Conservation (phyloP, 352 stramenopile species). For the Pythium oligandrum region DNA sequence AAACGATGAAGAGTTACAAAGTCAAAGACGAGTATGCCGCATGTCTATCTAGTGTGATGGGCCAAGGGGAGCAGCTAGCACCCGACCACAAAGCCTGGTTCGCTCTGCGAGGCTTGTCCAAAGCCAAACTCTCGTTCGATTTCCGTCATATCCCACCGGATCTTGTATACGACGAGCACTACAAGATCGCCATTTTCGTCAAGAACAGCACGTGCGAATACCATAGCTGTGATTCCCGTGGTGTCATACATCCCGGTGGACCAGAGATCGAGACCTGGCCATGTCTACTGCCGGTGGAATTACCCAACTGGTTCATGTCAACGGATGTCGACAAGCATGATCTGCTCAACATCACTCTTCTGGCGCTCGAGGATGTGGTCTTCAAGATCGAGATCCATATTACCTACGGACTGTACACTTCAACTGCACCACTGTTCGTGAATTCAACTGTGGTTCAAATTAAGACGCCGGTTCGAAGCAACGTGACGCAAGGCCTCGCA, state of each 20-base stretch:
- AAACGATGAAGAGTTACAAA: slow-evolving; percentile 29
- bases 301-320: slow-evolving; percentile 91
- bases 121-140: slow-evolving; percentile 92
- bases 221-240: slow-evolving; percentile 68
- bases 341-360: slow-evolving; percentile 91
- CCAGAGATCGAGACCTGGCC: slow-evolving; percentile 85
- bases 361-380: slow-evolving; percentile 93
- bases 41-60: slow-evolving; percentile 2
- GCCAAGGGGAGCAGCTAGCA: no score
- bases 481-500: slow-evolving; percentile 61
- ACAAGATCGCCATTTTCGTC: slow-evolving; percentile 93
- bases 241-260: slow-evolving; percentile 45
- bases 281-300: slow-evolving; percentile 85
- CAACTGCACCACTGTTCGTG: slow-evolving; percentile 86
- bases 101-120: slow-evolving; percentile 85
- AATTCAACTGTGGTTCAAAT: slow-evolving; percentile 89
- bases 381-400: slow-evolving; percentile 96
- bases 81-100: slow-evolving; percentile 91
- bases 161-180: slow-evolving; percentile 95
- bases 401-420: slow-evolving; percentile 89
- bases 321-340: slow-evolving; percentile 90
- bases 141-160: slow-evolving; percentile 89
- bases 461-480: slow-evolving; percentile 64
- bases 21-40: slow-evolving; percentile 29
- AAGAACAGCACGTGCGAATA: slow-evolving; percentile 90